These are phyloP conservation scores for Naganishia vishniacii DNA, from an alignment of 768 basidiomycete species.

Conservation along the genomic window DNA sequence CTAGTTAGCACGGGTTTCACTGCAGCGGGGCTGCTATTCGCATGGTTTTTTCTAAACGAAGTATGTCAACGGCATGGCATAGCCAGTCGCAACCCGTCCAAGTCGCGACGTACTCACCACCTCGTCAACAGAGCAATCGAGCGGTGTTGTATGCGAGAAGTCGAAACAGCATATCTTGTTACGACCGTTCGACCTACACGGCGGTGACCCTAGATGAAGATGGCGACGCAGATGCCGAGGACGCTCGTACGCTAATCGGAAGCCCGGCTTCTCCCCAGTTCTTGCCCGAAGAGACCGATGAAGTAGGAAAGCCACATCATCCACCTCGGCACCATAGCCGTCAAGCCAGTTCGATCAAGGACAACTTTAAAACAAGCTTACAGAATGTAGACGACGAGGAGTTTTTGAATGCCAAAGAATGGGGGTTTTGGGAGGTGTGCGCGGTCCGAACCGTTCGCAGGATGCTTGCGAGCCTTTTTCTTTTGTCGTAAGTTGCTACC, in stretches of 20 bases:
- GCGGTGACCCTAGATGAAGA: neutral
- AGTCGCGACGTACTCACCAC: too few relatives aligned
- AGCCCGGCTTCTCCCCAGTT: constrained; percentile 20
- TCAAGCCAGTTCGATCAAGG: neutral
- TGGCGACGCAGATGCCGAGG: constrained; percentile 20
- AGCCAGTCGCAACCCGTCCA: too few relatives aligned
- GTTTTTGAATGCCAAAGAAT: constrained; percentile 21
- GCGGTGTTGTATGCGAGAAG: constrained; percentile 3
- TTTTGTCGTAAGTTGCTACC: constrained; percentile 38
- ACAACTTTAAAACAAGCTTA: neutral
- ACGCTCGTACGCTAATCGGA: constrained; percentile 41
- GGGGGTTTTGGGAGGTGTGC: constrained; percentile 45
- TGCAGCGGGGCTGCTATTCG: constrained; percentile 39
- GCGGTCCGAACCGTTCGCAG: constrained; percentile 34
- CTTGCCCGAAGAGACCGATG: neutral
- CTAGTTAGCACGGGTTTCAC: constrained; percentile 38
- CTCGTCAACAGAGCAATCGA: constrained; percentile 19
- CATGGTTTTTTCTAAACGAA: constrained; percentile 36
- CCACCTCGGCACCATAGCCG: constrained; percentile 14
- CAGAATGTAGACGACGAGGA: constrained; percentile 13
- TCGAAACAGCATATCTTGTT: neutral
- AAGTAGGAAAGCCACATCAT: neutral
- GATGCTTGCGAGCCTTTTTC: constrained; percentile 39
- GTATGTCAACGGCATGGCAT: neutral
- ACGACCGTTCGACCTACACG: neutral